Evolutionary conservation across 805 yeast genomes (phyloP).

Genomic region (Candida easanensis): DNA sequence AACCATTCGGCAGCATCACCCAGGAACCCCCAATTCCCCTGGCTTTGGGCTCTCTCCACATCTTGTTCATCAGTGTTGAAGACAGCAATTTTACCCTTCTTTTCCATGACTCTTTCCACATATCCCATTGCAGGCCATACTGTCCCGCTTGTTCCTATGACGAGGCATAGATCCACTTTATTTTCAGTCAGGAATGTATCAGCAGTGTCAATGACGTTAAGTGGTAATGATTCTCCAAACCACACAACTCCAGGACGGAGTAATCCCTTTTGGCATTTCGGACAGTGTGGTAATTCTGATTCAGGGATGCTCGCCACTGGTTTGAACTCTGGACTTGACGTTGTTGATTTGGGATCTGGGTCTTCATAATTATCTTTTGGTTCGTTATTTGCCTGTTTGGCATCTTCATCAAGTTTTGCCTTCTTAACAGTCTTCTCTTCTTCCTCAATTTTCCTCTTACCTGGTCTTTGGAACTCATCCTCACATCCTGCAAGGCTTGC

Average conservation of each 20-base stretch:
- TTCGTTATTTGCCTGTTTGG: conserved; percentile 13
- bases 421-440: conserved; percentile 7
- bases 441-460: conserved; percentile 14
- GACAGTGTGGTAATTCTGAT: conserved; percentile 69
- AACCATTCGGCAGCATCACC: conserved; percentile 79
- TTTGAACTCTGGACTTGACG: conserved; percentile 40
- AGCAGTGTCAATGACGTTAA: conserved; percentile 57
- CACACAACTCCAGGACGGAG: conserved; percentile 90
- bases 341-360: conserved; percentile 6
- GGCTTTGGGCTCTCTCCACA: conserved; percentile 39
- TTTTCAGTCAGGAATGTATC: conserved; percentile 60
- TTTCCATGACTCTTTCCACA: conserved; percentile 67
- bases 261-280: conserved; percentile 61
- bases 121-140: conserved; percentile 94
- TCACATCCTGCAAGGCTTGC: conserved; percentile 44
- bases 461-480: conserved; percentile 30
- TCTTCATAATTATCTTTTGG: conserved; percentile 2
- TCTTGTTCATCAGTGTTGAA: conserved; percentile 70
- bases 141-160: conserved; percentile 80
- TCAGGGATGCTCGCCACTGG: conserved; percentile 49
- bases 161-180: conserved; percentile 69
- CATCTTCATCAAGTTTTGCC: conserved; percentile 8
- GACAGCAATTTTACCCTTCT: conserved; percentile 81
- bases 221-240: conserved; percentile 88
- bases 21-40: conserved; percentile 61